Evolutionary conservation across 2,329 filamentous ascomycete genomes (phyloP).

Genomic region (Stagonosporopsis chrysanthemi): DNA sequence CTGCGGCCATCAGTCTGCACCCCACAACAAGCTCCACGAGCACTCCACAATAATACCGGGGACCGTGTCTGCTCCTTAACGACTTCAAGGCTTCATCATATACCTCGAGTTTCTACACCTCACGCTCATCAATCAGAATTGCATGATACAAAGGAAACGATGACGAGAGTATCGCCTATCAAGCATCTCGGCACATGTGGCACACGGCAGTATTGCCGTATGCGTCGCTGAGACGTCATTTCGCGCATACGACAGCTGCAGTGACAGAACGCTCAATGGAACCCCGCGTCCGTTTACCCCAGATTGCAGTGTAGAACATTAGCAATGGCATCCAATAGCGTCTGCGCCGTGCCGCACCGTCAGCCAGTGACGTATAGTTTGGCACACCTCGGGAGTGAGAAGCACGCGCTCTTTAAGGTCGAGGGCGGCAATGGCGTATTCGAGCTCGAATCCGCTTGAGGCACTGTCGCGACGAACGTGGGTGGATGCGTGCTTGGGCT

Average conservation of each 20-base stretch:
- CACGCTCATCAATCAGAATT: not conserved
- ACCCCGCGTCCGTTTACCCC: constrained; percentile 17
- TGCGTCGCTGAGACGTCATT: constrained; percentile 12
- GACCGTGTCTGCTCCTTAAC: not conserved
- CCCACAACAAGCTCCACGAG: constrained; percentile 13
- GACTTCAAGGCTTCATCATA: not conserved
- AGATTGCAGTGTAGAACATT: not conserved
- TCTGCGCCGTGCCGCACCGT: constrained; percentile 3
- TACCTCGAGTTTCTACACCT: not conserved
- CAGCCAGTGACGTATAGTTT: constrained; percentile 13
- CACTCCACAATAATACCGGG: constrained; percentile 14
- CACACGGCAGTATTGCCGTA: constrained; percentile 1
- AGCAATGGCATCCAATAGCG: constrained; percentile 7
- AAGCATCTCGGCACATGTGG: constrained; percentile 2
- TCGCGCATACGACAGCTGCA: constrained; percentile 11
- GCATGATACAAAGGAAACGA: not conserved
- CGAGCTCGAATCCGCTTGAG: not conserved
- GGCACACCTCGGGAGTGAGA: not conserved
- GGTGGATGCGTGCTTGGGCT: not conserved
- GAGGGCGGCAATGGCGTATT: not conserved
- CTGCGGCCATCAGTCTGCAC: constrained; percentile 8
- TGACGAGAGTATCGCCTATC: not conserved
- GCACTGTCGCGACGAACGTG: not conserved
- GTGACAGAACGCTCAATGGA: constrained; percentile 12
- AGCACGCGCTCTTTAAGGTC: constrained; percentile 8